Percentiles rank a stretch among this genome's conserved stretches.
Evolutionary conservation across 768 basidiomycete species (phyloP).

Genomic region (Kwoniella sp.): DNA sequence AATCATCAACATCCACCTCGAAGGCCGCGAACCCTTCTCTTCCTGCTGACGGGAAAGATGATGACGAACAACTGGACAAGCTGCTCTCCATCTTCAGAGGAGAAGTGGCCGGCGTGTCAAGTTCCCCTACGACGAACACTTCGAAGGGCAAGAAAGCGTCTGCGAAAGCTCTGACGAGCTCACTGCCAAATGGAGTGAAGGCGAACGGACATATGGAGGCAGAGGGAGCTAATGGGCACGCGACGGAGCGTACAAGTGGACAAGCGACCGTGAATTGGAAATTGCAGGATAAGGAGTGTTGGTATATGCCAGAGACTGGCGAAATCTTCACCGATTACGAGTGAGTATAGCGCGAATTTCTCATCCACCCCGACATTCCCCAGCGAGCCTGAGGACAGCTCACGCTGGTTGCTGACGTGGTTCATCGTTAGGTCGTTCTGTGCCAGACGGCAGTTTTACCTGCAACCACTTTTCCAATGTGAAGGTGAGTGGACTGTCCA

Average conservation of each 20-base stretch:
- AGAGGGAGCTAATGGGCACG: background rate
- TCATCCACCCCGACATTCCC: background rate
- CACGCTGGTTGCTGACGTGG: constrained; percentile 1
- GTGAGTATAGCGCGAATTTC: constrained; percentile 63
- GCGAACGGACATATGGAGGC: background rate
- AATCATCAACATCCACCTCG: constrained; percentile 10
- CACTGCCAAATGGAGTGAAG: background rate
- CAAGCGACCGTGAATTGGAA: constrained; percentile 27
- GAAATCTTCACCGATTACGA: constrained; percentile 97
- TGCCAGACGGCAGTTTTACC: constrained; percentile 91
- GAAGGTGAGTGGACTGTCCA: constrained; percentile 59
- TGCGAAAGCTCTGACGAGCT: constrained; percentile 1
- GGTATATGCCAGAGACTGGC: constrained; percentile 89
- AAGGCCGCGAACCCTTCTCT: background rate
- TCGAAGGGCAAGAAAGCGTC: constrained; percentile 19
- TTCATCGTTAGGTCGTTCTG: constrained; percentile 67
- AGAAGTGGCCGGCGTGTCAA: constrained; percentile 32
- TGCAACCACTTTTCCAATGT: constrained; percentile 91
- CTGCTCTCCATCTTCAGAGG: constrained; percentile 44
- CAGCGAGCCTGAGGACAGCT: background rate
- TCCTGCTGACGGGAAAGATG: constrained; percentile 51
- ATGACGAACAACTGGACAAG: constrained; percentile 52
- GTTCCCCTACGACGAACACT: background rate
- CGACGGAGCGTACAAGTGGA: background rate
- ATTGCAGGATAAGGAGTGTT: constrained; percentile 62